Evolutionary conservation across 1,284 basidiomycete species (phyloP), one percentile per base, ranked within the genome.

Genomic region (Apiotrichum mycotoxinovorans): DNA sequence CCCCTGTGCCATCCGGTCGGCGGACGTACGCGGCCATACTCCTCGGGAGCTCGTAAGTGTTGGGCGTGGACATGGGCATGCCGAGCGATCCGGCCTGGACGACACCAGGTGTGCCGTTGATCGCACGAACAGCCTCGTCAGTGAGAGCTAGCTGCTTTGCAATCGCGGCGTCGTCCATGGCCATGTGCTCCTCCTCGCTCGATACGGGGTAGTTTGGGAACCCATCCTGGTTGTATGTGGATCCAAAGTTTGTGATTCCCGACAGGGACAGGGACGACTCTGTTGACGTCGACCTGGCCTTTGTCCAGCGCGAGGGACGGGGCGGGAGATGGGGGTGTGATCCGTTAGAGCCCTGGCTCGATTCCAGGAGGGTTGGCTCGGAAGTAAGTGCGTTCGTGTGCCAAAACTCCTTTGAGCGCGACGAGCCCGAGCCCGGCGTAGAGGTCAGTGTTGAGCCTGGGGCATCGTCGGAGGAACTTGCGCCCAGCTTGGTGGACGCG

Each of bases 201-300:
- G 53, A 43, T 17, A 43, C 46, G 14, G 60, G 58, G 57, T 61
- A 61, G 34, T 60, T 62, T 2, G 70, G 68, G 52, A 73, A 75
- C 0, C 73, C 73, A 27, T 75, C 73, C 25, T 68, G 63, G 43
- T 71, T 72, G 56, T 75, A 75, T 54, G 67, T 70, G 11, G 71
- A 70, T 20, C 73, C 72, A 25, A 75, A 61, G 38, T 63, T 61
- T 1, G 60, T 56, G 17, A 60, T 60, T 22, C 60, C 62, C 18
- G 66, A 67, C 12, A 61, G 44, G 15, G 65, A 59, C 12, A 62
- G 22, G 11, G 66, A 66, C 14, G 68, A 66, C 35, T 73, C 72
- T 27, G 72, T 73, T 0, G 70, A 72, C 1, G 66, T 67, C 25
- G 69, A 70, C 12, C 60, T 47, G 12, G 60, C 60, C 47, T 62